phyloP scores from a whole-genome alignment of 345 rosid genomes.

The Hypericum androsaemum region DNA sequence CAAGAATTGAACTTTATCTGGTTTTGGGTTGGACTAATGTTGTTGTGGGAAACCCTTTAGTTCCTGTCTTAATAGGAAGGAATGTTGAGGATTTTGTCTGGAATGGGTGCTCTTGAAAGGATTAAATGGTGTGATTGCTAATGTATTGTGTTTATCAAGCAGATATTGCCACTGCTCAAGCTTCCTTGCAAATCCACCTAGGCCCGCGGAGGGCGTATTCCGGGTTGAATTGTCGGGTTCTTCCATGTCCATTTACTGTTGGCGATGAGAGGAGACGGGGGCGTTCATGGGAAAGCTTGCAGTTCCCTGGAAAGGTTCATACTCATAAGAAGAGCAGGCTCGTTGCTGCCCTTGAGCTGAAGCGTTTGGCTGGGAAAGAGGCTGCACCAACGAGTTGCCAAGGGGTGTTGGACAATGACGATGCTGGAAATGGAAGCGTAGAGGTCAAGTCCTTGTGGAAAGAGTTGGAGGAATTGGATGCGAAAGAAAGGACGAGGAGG shows the following conservation, averaged over 20 bases:
- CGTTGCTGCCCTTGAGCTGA: conserved; percentile 32
- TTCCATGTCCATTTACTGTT: conserved; percentile 28
- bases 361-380: conserved; percentile 15
- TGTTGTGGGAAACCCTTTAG: no score
- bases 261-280: conserved; percentile 23
- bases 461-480: conserved; percentile 38
- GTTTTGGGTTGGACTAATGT: no score
- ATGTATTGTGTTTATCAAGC: conserved; percentile 12
- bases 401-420: conserved; percentile 8
- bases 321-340: conserved; percentile 21
- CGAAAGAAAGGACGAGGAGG: conserved; percentile 64
- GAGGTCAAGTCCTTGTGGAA: conserved; percentile 19
- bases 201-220: no score
- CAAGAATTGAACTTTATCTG: no score
- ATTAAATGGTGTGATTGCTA: neutral
- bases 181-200: no score
- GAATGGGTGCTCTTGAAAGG: neutral
- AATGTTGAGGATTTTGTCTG: no score
- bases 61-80: no score
- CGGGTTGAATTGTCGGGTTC: conserved; percentile 27
- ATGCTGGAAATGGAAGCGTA: no score
- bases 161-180: conserved; percentile 68
- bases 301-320: conserved; percentile 23
- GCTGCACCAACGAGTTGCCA: conserved; percentile 7
- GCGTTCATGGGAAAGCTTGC: conserved; percentile 31